Conservation (phyloP, 129 eudicot genomes). For the Glebionis coronaria region DNA sequence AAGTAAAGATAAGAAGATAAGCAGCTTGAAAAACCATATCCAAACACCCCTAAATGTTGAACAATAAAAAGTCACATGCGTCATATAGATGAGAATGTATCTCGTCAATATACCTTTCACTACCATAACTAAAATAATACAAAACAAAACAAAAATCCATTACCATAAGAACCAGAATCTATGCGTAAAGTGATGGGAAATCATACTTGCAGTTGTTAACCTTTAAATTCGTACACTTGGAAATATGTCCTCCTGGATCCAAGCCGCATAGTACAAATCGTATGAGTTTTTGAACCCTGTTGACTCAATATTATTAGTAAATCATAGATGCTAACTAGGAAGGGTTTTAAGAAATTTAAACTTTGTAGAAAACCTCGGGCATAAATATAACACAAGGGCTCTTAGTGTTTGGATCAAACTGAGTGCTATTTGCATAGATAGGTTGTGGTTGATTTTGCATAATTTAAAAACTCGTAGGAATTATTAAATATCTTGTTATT, state of each 20-base stretch:
- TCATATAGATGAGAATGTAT: constrained; percentile 92
- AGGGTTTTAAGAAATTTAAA: neutral
- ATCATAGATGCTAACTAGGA: neutral
- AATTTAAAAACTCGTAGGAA: too few species aligned
- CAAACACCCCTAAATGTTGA: neutral
- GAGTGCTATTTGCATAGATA: constrained; percentile 94
- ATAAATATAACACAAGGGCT: constrained; percentile 84
- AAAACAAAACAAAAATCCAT: constrained; percentile 8
- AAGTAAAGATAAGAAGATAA: too few species aligned
- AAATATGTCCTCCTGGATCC: constrained; percentile 87
- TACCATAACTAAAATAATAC: constrained; percentile 57
- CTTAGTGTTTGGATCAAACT: constrained; percentile 61
- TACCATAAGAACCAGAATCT: neutral
- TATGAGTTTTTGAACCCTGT: constrained; percentile 91
- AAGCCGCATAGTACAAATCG: constrained; percentile 98
- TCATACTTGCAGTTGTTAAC: constrained; percentile 60
- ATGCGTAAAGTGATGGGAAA: neutral
- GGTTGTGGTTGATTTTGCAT: too few species aligned
- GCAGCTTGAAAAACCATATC: too few species aligned
- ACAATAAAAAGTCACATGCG: constrained; percentile 31
- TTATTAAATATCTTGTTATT: too few species aligned
- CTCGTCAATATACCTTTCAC: constrained; percentile 63
- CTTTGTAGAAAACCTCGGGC: constrained; percentile 63
- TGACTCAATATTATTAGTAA: constrained; percentile 2
- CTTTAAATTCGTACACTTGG: constrained; percentile 50